These are phyloP conservation scores for Coemansia sp. DNA, from an alignment of 192 early-diverging fungal genomes.

Conservation along the genomic window DNA sequence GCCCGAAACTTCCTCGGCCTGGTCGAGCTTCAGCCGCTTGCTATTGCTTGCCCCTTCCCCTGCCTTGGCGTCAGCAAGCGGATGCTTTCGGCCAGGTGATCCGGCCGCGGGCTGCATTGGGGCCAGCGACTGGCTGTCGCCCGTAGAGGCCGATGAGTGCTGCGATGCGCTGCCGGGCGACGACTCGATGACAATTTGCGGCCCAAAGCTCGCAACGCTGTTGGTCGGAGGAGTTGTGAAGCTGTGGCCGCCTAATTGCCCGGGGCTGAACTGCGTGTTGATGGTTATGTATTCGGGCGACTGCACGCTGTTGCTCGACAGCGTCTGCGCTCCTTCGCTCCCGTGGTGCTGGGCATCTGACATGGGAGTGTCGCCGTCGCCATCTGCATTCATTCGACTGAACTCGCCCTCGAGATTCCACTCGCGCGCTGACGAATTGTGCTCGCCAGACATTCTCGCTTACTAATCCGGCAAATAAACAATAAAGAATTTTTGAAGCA, in stretches of 20 bases:
- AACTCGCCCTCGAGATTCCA: not conserved
- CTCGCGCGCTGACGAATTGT: not conserved
- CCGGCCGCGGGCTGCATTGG: not conserved
- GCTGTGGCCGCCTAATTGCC: not conserved
- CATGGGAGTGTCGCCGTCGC: not conserved
- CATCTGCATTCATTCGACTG: not conserved
- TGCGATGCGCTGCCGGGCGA: not conserved
- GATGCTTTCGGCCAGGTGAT: slow-evolving; percentile 3
- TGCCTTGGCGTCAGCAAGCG: not conserved
- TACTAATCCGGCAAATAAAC: not conserved
- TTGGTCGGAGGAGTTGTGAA: not conserved
- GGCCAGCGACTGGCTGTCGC: not conserved
- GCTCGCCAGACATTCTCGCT: not conserved
- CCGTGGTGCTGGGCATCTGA: not conserved
- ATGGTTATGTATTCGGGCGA: slow-evolving; percentile 14
- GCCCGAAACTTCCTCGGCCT: not conserved
- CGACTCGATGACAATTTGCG: not conserved
- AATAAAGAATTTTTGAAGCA: not conserved
- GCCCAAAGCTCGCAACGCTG: not conserved
- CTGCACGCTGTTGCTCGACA: not conserved
- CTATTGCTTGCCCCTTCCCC: not conserved
- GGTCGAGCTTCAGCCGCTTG: slow-evolving; percentile 4
- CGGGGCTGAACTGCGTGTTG: slow-evolving; percentile 19
- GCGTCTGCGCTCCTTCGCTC: too few species aligned
- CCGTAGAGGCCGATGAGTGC: not conserved